These are phyloP conservation scores for Pyrenochaeta sp. DNA, from an alignment of 2,329 filamentous ascomycete species.

Conservation along the genomic window DNA sequence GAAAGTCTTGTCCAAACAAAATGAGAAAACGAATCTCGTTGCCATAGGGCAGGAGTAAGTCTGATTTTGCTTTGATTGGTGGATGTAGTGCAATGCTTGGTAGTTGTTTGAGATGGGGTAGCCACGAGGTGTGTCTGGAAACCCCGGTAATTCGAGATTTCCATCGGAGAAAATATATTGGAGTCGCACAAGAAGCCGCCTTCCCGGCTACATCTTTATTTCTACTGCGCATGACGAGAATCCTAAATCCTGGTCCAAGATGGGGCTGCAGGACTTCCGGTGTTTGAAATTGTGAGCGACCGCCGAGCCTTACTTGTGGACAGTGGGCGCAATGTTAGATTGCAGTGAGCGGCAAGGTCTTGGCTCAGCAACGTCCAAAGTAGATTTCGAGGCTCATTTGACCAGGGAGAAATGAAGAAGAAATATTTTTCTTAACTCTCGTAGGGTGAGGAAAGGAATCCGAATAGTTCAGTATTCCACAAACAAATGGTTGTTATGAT, in stretches of 20 bases:
- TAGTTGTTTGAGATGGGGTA: conserved; percentile 20
- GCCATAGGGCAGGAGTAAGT: conserved; percentile 2
- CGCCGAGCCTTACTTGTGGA: background rate
- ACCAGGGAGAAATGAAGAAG: too few relatives aligned
- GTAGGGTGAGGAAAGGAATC: too few relatives aligned
- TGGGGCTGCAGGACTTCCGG: background rate
- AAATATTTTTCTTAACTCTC: too few relatives aligned
- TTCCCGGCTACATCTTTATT: conserved; percentile 3
- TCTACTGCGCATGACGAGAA: conserved; percentile 1
- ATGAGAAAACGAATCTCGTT: conserved; percentile 22
- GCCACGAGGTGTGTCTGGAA: conserved; percentile 27
- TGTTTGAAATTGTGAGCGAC: background rate
- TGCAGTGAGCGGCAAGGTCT: conserved; percentile 13
- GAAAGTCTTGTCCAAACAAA: conserved; percentile 8
- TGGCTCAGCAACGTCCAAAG: conserved; percentile 5
- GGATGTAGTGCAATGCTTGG: conserved; percentile 19
- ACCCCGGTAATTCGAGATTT: conserved; percentile 9
- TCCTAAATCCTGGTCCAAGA: background rate
- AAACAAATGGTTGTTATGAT: too few relatives aligned
- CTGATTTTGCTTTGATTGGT: conserved; percentile 25
- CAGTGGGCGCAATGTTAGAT: conserved; percentile 10
- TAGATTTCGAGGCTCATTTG: too few relatives aligned
- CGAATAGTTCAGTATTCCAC: too few relatives aligned
- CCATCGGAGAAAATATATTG: conserved; percentile 31
- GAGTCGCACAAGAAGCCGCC: conserved; percentile 15